A percentile compares a stretch with the other conserved stretches of the same genome.
These are phyloP conservation scores for Fraxinus floribunda DNA, from an alignment of 305 asterid species.

Conservation along the genomic window DNA sequence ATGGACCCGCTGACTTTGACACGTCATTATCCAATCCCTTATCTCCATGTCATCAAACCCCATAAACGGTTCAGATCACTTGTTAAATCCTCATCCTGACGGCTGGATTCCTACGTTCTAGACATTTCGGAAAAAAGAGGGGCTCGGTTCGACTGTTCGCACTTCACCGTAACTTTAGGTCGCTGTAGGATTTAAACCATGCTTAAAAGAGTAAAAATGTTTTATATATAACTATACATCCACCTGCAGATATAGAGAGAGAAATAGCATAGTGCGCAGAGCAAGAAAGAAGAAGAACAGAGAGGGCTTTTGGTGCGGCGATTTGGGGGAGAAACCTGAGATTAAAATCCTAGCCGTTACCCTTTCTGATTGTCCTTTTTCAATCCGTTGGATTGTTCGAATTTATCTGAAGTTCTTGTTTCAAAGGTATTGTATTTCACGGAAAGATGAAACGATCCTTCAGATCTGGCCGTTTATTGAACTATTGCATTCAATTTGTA, in stretches of 20 bases:
- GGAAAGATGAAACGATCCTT: constrained; percentile 24
- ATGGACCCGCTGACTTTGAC: constrained; percentile 45
- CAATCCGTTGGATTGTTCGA: constrained; percentile 32
- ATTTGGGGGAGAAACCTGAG: neutral
- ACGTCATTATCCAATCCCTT: constrained; percentile 53
- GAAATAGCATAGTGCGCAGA: constrained; percentile 33
- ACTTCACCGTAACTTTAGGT: constrained; percentile 24
- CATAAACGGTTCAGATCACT: constrained; percentile 25
- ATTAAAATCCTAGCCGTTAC: constrained; percentile 19
- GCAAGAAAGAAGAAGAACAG: constrained; percentile 17
- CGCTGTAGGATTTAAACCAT: constrained; percentile 15
- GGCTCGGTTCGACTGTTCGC: constrained; percentile 19
- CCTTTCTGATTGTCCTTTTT: neutral
- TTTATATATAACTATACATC: neutral
- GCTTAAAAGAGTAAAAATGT: neutral
- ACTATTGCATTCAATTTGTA: constrained; percentile 28
- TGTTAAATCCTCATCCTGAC: constrained; percentile 18
- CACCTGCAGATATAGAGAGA: constrained; percentile 11
- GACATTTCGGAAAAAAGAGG: constrained; percentile 34
- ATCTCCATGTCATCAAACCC: constrained; percentile 41
- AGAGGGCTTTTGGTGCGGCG: constrained; percentile 25
- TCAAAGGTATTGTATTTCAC: constrained; percentile 25
- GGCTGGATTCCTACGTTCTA: constrained; percentile 32
- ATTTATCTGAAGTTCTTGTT: constrained; percentile 5
- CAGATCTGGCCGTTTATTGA: constrained; percentile 69